phyloP scores from a whole-genome alignment of 2,329 filamentous ascomycete genomes.

The Didymella sp. region DNA sequence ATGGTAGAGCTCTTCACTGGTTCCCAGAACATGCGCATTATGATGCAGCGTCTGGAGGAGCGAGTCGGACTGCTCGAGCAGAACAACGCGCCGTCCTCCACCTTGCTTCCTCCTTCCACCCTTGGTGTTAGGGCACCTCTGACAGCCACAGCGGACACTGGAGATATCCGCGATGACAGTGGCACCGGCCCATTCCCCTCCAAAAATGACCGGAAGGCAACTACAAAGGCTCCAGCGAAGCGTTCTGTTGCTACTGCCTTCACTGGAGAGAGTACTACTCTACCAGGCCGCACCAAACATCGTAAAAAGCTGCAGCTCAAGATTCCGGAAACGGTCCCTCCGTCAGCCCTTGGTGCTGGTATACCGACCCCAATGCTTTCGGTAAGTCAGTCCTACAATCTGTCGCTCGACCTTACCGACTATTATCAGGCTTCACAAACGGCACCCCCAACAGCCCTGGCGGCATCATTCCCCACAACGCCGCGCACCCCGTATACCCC shows the following conservation, averaged over 20 bases:
- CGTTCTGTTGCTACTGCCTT: neutral
- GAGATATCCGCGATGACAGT: neutral
- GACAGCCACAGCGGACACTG: neutral
- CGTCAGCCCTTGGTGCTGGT: neutral
- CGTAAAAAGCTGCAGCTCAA: conserved; percentile 24
- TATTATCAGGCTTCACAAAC: neutral
- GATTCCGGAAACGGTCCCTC: conserved; percentile 7
- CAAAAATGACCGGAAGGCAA: neutral
- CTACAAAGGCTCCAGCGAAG: neutral
- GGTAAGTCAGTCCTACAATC: conserved; percentile 9
- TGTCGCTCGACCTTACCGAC: neutral
- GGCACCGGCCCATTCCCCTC: neutral
- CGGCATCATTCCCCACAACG: neutral
- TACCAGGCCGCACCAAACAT: neutral
- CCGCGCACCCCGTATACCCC: conserved; percentile 20
- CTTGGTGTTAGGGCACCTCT: neutral
- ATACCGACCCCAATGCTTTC: conserved; percentile 19
- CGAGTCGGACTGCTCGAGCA: conserved; percentile 1
- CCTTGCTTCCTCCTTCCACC: neutral
- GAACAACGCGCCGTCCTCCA: neutral
- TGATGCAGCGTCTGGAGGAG: too few relatives aligned
- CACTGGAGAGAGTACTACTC: neutral
- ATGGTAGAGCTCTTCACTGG: neutral
- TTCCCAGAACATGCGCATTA: too few relatives aligned
- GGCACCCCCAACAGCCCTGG: neutral